A percentile compares a stretch with the other conserved stretches of the same genome.
Conservation (phyloP, 371 early-diverging fungal genomes). For the Blastocladiella emersonii region DNA sequence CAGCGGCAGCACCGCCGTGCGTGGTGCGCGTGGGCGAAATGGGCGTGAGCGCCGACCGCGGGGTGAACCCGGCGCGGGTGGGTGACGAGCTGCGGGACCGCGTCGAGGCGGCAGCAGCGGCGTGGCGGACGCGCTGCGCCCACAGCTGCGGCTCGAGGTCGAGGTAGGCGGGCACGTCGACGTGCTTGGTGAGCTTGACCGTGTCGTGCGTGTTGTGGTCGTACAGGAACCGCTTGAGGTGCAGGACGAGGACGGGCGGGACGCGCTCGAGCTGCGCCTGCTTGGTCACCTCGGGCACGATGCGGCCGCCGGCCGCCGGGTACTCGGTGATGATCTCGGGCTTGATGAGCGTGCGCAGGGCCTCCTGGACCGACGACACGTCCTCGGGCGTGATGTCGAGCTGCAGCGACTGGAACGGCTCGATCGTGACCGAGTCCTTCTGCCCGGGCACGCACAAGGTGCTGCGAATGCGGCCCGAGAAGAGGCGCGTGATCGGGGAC, state of each 20-base stretch:
- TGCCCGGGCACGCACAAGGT: conserved; percentile 55
- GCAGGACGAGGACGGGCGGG: conserved; percentile 88
- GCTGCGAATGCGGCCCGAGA: conserved; percentile 70
- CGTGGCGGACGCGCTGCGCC: neutral
- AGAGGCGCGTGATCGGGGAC: conserved; percentile 72
- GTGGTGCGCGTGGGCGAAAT: conserved; percentile 38
- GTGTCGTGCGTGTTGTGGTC: conserved; percentile 57
- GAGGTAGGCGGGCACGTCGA: conserved; percentile 52
- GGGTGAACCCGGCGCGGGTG: neutral
- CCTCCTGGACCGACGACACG: conserved; percentile 70
- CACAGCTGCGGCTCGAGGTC: conserved; percentile 44
- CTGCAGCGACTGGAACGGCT: conserved; percentile 78
- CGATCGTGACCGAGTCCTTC: conserved; percentile 66
- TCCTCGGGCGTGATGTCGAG: conserved; percentile 72
- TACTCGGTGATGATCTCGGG: conserved; percentile 64
- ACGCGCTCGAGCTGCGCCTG: conserved; percentile 62
- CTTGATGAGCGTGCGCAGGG: conserved; percentile 53
- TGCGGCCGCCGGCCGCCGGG: conserved; percentile 8
- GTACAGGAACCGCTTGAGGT: conserved; percentile 82
- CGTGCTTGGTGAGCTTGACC: conserved; percentile 71
- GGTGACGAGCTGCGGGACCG: neutral
- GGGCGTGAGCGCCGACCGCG: neutral
- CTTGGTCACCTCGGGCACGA: conserved; percentile 63
- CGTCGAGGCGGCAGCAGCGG: neutral
- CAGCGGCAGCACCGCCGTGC: conserved; percentile 15